A percentile compares a stretch with the other conserved stretches of the same genome.
Conservation (phyloP, 2,329 filamentous ascomycete species). For the Fusarium miscanthi region DNA sequence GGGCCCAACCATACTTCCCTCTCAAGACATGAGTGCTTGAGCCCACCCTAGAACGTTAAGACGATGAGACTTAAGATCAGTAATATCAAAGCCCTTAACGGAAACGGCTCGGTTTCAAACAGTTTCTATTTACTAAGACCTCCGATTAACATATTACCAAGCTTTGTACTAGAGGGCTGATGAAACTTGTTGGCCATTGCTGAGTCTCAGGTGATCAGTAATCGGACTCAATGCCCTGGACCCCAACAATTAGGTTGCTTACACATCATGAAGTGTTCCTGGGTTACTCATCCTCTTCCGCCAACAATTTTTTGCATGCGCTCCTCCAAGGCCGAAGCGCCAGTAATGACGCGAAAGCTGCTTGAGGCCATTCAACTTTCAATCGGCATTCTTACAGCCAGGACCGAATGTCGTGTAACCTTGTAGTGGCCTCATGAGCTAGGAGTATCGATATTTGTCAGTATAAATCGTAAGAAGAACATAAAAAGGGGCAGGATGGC, state of each 20-base stretch:
- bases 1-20: too few species aligned
- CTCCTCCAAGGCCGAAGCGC: neutral
- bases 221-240: neutral
- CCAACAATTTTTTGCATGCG: neutral
- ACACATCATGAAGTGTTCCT: neutral
- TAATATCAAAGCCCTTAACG: neutral
- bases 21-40: neutral
- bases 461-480: neutral
- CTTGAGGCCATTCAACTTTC: neutral
- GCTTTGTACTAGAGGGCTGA: neutral
- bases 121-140: neutral
- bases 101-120: too few species aligned
- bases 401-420: neutral
- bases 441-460: neutral
- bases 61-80: neutral
- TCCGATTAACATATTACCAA: constrained; percentile 2
- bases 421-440: neutral
- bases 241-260: neutral
- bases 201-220: neutral
- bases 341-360: neutral
- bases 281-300: neutral
- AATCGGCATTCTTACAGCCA: neutral
- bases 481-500: constrained; percentile 1
- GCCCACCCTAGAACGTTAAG: too few species aligned
- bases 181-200: neutral